A percentile compares a stretch with the other conserved stretches of the same genome.
phyloP scores from a whole-genome alignment of 2,329 filamentous ascomycete genomes.

The Penicillium janthinellum region DNA sequence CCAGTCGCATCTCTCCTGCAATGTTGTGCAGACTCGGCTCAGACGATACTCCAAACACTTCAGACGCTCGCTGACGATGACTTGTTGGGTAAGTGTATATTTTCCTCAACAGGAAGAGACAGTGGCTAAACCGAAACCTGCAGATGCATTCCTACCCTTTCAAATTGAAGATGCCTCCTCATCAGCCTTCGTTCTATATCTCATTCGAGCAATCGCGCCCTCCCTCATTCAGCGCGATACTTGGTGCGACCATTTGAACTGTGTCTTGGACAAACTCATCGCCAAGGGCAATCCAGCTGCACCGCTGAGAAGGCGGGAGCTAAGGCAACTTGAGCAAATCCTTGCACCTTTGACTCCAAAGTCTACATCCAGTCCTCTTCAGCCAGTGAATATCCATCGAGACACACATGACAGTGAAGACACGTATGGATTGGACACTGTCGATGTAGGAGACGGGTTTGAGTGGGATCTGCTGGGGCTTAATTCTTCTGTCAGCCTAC shows the following conservation, averaged over 20 bases:
- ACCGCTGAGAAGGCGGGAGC: conserved; percentile 41
- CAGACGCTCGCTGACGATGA: conserved; percentile 28
- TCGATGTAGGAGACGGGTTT: conserved; percentile 25
- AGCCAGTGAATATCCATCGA: conserved; percentile 2
- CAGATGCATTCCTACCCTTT: conserved; percentile 45
- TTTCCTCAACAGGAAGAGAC: too few relatives aligned
- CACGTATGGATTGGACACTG: conserved; percentile 19
- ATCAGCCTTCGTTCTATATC: conserved; percentile 44
- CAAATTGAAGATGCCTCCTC: conserved; percentile 48
- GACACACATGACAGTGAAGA: conserved; percentile 11
- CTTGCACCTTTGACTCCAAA: conserved; percentile 39
- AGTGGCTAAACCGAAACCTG: too few relatives aligned
- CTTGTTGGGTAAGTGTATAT: conserved; percentile 18
- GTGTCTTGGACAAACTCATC: conserved; percentile 44
- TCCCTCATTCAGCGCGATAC: conserved; percentile 37
- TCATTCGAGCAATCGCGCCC: conserved; percentile 38
- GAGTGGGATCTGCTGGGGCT: conserved; percentile 29
- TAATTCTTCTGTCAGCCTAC: conserved; percentile 28
- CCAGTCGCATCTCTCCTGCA: conserved; percentile 29
- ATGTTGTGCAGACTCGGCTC: conserved; percentile 29
- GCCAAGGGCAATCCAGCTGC: conserved; percentile 43
- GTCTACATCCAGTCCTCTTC: conserved; percentile 9
- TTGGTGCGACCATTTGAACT: conserved; percentile 42
- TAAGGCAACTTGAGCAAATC: conserved; percentile 43
- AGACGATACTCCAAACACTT: conserved; percentile 30